A percentile compares a stretch with the other conserved stretches of the same genome.
Conservation (phyloP, 768 basidiomycete genomes). For the Clathrus columnatus region DNA sequence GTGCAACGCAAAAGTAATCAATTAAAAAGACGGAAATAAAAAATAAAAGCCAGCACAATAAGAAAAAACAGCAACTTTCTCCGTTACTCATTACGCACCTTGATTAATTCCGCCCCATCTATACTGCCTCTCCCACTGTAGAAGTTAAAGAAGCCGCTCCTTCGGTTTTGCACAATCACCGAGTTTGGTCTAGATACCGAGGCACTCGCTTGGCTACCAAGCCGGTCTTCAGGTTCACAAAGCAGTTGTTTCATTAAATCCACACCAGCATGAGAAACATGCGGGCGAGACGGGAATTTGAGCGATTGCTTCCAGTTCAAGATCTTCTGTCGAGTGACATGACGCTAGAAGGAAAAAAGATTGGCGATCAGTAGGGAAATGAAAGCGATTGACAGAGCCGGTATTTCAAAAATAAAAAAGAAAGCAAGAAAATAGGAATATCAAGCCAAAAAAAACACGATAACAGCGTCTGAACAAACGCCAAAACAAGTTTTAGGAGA, state of each 20-base stretch:
- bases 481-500: too few relatives aligned
- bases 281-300: conserved; percentile 77
- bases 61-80: too few relatives aligned
- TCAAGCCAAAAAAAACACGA: too few relatives aligned
- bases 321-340: conserved; percentile 94
- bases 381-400: background rate
- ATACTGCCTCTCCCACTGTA: conserved; percentile 39
- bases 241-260: conserved; percentile 83
- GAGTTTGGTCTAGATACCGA: conserved; percentile 66
- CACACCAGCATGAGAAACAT: conserved; percentile 78
- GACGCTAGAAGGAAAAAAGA: conserved; percentile 44
- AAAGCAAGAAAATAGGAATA: background rate
- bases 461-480: too few relatives aligned
- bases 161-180: conserved; percentile 61
- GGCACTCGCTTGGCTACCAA: conserved; percentile 65
- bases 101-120: conserved; percentile 88
- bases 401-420: background rate
- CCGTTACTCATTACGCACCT: conserved; percentile 36
- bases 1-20: conserved; percentile 12
- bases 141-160: conserved; percentile 59
- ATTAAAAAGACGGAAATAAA: conserved; percentile 7
- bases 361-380: conserved; percentile 11
- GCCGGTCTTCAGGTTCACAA: conserved; percentile 91
- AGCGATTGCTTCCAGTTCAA: conserved; percentile 89
- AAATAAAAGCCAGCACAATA: conserved; percentile 7